phyloP scores from a whole-genome alignment of 805 yeast genomes.

The Candida ortonii region DNA sequence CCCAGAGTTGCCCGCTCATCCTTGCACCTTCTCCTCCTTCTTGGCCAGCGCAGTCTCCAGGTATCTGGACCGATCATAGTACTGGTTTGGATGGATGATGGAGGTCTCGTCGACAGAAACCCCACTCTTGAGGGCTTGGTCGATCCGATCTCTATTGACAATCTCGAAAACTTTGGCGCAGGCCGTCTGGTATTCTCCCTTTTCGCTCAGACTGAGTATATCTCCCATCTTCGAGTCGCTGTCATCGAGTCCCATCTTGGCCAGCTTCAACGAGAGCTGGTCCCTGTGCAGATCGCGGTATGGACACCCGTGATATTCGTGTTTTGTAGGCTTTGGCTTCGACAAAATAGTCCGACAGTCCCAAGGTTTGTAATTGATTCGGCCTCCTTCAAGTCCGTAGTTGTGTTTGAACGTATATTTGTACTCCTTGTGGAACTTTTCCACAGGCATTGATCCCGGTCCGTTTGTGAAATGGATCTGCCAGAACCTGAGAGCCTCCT shows the following conservation, averaged over 20 bases:
- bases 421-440: conserved; percentile 84
- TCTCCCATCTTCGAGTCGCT: conserved; percentile 46
- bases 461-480: conserved; percentile 61
- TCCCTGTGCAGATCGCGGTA: conserved; percentile 75
- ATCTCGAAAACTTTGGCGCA: conserved; percentile 86
- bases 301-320: conserved; percentile 91
- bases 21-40: conserved; percentile 14
- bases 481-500: conserved; percentile 90
- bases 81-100: conserved; percentile 84
- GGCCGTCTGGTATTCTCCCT: conserved; percentile 76
- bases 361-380: conserved; percentile 83
- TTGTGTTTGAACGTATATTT: conserved; percentile 82
- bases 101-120: conserved; percentile 51
- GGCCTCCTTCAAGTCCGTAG: conserved; percentile 89
- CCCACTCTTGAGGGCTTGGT: conserved; percentile 37
- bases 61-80: conserved; percentile 73
- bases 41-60: conserved; percentile 38
- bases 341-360: conserved; percentile 75
- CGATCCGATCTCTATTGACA: conserved; percentile 48
- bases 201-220: conserved; percentile 64
- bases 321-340: conserved; percentile 62
- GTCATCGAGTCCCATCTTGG: conserved; percentile 63
- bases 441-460: conserved; percentile 52
- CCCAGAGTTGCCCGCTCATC: too few species aligned
- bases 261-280: conserved; percentile 52